Conservation (phyloP, 352 stramenopile species). For the Globisporangium mamillatum region DNA sequence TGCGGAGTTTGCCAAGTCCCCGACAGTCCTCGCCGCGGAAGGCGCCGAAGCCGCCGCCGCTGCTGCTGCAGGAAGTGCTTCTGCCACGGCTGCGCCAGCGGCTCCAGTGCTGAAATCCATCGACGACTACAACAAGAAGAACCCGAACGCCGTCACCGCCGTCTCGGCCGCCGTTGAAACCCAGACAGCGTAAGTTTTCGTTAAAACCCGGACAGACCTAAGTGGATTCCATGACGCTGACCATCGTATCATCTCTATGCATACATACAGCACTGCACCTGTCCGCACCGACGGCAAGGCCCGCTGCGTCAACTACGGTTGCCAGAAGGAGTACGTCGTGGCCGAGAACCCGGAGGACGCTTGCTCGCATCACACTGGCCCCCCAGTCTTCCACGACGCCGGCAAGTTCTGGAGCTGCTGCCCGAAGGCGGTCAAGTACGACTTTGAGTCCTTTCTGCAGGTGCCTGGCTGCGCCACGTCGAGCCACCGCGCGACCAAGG, state of each 20-base stretch:
- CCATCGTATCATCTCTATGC: not conserved
- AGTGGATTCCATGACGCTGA: not conserved
- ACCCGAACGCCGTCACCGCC: slow-evolving; percentile 86
- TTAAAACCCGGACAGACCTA: not conserved
- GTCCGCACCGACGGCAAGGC: slow-evolving; percentile 86
- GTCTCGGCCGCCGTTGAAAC: slow-evolving; percentile 67
- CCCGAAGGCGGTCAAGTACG: slow-evolving; percentile 91
- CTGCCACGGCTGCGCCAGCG: slow-evolving; percentile 19
- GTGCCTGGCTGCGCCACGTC: slow-evolving; percentile 84
- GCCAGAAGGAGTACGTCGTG: slow-evolving; percentile 91
- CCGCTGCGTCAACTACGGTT: slow-evolving; percentile 90
- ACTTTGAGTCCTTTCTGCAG: slow-evolving; percentile 93
- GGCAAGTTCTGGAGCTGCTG: slow-evolving; percentile 95
- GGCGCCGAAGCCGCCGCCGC: slow-evolving; percentile 26
- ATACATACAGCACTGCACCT: slow-evolving; percentile 27
- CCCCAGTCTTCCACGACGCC: slow-evolving; percentile 92
- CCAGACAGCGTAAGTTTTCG: slow-evolving; percentile 36
- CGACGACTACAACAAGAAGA: slow-evolving; percentile 90
- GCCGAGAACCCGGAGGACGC: slow-evolving; percentile 72
- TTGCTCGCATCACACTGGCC: slow-evolving; percentile 85
- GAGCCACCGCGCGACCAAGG: slow-evolving; percentile 76
- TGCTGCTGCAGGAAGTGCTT: slow-evolving; percentile 12
- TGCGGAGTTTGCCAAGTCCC: slow-evolving; percentile 75
- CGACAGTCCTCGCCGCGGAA: slow-evolving; percentile 72
- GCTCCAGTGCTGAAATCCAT: slow-evolving; percentile 85